A percentile compares a stretch with the other conserved stretches of the same genome.
These are phyloP conservation scores for Eimeria mitis DNA, from an alignment of 169 alveolate genomes.

Conservation along the genomic window DNA sequence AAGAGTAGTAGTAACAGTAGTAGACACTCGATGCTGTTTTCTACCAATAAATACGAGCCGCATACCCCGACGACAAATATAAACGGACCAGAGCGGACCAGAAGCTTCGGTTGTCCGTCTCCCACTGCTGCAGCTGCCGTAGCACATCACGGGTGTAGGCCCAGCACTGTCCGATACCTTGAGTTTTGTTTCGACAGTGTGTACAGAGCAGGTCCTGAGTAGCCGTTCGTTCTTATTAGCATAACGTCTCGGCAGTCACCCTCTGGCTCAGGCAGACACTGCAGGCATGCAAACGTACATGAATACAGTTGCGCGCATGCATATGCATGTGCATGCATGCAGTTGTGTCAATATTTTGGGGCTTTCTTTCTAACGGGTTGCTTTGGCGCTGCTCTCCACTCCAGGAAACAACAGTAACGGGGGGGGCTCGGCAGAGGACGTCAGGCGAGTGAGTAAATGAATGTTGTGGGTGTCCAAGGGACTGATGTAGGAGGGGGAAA, in stretches of 20 bases:
- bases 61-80: not conserved
- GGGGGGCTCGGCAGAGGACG: not conserved
- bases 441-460: not conserved
- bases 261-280: not conserved
- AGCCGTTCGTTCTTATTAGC: no score
- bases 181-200: not conserved
- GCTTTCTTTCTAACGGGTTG: not conserved
- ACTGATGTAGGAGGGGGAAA: not conserved
- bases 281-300: not conserved
- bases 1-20: no score
- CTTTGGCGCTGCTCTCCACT: not conserved
- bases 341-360: not conserved
- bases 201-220: no score
- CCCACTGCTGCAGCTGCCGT: no score
- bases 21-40: no score
- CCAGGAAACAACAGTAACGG: not conserved
- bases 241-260: no score
- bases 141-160: no score
- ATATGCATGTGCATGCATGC: not conserved
- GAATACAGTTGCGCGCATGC: no score
- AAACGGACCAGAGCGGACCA: not conserved
- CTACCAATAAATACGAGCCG: no score
- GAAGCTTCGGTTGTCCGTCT: no score
- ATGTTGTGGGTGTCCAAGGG: not conserved
- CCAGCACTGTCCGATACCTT: no score